These are phyloP conservation scores for Lactarius psammicola DNA, from an alignment of 768 basidiomycete species.

Conservation along the genomic window DNA sequence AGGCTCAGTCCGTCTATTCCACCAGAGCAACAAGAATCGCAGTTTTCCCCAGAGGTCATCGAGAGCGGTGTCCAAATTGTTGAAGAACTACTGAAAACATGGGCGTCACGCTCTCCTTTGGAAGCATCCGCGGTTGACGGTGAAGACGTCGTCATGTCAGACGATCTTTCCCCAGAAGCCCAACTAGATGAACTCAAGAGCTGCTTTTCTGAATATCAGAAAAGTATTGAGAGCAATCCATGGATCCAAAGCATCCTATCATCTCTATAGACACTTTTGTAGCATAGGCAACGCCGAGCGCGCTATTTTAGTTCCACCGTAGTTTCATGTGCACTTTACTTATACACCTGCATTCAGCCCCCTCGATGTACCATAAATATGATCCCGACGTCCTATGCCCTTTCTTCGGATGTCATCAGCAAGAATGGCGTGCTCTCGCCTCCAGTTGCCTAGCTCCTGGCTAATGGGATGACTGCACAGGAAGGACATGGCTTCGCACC, in stretches of 20 bases:
- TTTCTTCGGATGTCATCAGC: neutral
- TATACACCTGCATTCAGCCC: neutral
- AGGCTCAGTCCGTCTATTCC: neutral
- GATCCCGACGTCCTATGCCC: neutral
- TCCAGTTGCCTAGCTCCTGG: neutral
- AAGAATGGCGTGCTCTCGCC: neutral
- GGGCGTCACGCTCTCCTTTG: slow-evolving; percentile 44
- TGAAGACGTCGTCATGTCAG: slow-evolving; percentile 52
- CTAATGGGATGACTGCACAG: neutral
- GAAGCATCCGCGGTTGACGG: slow-evolving; percentile 36
- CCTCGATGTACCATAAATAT: slow-evolving; percentile 7
- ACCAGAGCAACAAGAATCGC: slow-evolving; percentile 38
- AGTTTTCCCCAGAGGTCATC: slow-evolving; percentile 56
- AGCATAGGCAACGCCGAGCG: neutral
- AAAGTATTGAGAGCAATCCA: slow-evolving; percentile 69
- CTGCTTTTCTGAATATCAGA: slow-evolving; percentile 63
- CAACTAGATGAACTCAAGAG: slow-evolving; percentile 51
- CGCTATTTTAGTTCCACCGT: neutral
- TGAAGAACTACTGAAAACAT: slow-evolving; percentile 70
- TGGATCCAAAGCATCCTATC: slow-evolving; percentile 70
- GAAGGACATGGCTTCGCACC: neutral
- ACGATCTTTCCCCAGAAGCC: slow-evolving; percentile 38
- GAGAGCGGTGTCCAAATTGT: slow-evolving; percentile 82
- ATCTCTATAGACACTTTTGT: slow-evolving; percentile 35
- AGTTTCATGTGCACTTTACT: neutral